Evolutionary conservation across 2,329 filamentous ascomycete species (phyloP), one percentile per base, ranked within the genome.

Genomic region (Colletotrichum chrysophilum): DNA sequence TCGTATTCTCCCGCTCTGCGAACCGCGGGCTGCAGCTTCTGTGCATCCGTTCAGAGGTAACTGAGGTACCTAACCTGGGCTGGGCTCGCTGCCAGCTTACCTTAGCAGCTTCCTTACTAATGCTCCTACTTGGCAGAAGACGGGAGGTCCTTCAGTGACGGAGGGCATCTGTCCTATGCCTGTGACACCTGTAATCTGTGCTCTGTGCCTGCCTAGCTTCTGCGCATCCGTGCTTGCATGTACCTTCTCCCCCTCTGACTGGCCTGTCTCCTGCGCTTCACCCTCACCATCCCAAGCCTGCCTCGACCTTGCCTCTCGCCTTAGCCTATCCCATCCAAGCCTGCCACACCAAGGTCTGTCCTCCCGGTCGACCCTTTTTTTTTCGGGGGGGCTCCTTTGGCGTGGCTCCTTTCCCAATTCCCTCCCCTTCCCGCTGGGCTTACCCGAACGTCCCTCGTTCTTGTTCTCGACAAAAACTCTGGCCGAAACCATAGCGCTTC

Each of bases 351-450:
- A 75, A 64, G 61, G 61, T 61, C 48, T 62, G 58, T 64, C 43
- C 65, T 76, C 74, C 70, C 48, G 28, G 74, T 69, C 58, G 74
- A 76, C 74, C 74, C 65, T 76, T 73, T 75, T 75, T 74, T 75
- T 69, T 74, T 60, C 12, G 21, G 36, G 32, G 66, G 66, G 43
- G 58, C 55, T 24, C 66, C 69, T 55, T 68, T 72, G 62, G 74
- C 58, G 74, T 76, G 64, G 70, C 65, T 76, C 43, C 65, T 76
- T 69, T 76, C 38, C 68, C 70, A 72, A 67, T 72, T 68, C 74
- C 65, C 36, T 73, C 74, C 74, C 43, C 36, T 73, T 76, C 58
- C 64, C 52, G 70, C 70, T 74, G 48, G 74, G 70, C 74, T 74
- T 74, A 74, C 74, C 70, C 70, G 36, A 69, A 74, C 69, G 74